Evolutionary conservation across 2,329 filamentous ascomycete genomes (phyloP).

Genomic region (Orbilia ellipsospora): DNA sequence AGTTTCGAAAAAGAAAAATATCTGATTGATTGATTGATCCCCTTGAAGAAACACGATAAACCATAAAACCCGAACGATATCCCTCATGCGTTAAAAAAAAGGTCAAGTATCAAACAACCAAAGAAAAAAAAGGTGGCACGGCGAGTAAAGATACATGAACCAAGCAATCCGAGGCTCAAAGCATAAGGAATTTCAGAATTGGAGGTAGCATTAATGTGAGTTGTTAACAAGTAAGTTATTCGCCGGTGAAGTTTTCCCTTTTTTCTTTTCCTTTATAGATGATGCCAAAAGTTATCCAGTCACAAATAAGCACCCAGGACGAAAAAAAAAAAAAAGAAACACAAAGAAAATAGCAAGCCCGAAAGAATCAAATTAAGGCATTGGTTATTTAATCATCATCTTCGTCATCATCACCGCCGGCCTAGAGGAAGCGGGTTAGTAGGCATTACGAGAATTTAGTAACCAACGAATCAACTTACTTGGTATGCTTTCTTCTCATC

Average conservation of each 20-base stretch:
- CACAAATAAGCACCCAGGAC: constrained; percentile 48
- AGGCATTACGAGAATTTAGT: too few relatives aligned
- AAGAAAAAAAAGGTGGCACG: constrained; percentile 35
- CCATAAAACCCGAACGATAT: constrained; percentile 54
- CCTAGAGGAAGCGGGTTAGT: constrained; percentile 55
- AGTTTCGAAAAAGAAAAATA: constrained; percentile 15
- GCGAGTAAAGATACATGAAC: constrained; percentile 53
- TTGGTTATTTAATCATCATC: constrained; percentile 57
- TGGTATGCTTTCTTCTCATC: constrained; percentile 96
- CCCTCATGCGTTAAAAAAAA: constrained; percentile 46
- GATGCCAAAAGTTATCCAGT: constrained; percentile 51
- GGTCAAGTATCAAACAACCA: too few relatives aligned
- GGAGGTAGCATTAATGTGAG: constrained; percentile 37
- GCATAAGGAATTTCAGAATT: constrained; percentile 17
- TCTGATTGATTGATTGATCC: constrained; percentile 43
- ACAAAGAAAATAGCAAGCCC: neutral
- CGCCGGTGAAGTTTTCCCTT: neutral
- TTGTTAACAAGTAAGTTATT: constrained; percentile 22
- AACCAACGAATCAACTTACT: constrained; percentile 68
- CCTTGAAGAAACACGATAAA: constrained; percentile 34
- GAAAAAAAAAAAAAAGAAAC: constrained; percentile 31
- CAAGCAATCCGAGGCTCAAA: constrained; percentile 35
- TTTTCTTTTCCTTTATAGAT: constrained; percentile 34
- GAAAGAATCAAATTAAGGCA: constrained; percentile 33
- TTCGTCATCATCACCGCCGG: constrained; percentile 58